A percentile compares a stretch with the other conserved stretches of the same genome.
These are phyloP conservation scores for Melastoma malabathricum DNA, from an alignment of 345 rosid genomes.

Conservation along the genomic window DNA sequence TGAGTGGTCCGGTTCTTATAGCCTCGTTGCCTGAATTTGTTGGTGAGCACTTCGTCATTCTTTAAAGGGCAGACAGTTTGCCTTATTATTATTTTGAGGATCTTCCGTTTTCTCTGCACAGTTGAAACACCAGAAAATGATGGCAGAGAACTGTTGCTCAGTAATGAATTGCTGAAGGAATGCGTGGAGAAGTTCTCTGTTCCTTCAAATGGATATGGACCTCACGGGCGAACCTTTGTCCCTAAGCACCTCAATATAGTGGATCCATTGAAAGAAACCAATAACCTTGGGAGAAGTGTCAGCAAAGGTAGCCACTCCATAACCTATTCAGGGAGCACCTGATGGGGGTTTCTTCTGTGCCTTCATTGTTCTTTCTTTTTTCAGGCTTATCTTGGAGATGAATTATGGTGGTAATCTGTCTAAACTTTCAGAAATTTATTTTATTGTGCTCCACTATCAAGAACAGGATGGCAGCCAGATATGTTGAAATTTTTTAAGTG, in stretches of 20 bases:
- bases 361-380: too few species aligned
- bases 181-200: slow-evolving; percentile 44
- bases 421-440: too few species aligned
- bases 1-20: slow-evolving; percentile 56
- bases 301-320: slow-evolving; percentile 53
- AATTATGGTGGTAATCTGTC: too few species aligned
- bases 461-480: too few species aligned
- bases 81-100: background rate
- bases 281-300: slow-evolving; percentile 95
- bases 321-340: background rate
- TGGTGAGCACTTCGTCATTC: slow-evolving; percentile 29
- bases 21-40: slow-evolving; percentile 53
- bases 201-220: slow-evolving; percentile 49
- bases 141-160: slow-evolving; percentile 46
- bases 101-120: slow-evolving; percentile 12
- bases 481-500: too few species aligned
- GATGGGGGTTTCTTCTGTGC: too few species aligned
- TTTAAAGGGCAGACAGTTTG: background rate
- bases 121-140: slow-evolving; percentile 45
- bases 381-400: too few species aligned
- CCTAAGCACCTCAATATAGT: slow-evolving; percentile 71
- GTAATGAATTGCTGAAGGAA: slow-evolving; percentile 48
- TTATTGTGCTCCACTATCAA: too few species aligned
- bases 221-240: slow-evolving; percentile 39
- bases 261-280: slow-evolving; percentile 71